Percentiles rank a stretch among this genome's conserved stretches.
phyloP scores from a whole-genome alignment of 2,329 filamentous ascomycete species.

The Fusarium ramigenum region DNA sequence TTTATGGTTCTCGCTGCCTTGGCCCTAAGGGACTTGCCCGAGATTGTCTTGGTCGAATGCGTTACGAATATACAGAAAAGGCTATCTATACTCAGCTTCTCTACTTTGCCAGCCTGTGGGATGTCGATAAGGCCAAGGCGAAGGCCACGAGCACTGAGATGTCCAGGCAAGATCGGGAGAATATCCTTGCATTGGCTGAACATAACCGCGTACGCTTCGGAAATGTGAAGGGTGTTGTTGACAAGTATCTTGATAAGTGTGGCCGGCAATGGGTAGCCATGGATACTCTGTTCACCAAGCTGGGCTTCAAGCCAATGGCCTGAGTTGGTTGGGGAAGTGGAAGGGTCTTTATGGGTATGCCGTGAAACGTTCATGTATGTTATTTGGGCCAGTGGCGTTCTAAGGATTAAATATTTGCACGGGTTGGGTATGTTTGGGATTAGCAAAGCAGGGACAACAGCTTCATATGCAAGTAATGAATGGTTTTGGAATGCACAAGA shows the following conservation, averaged over 20 bases:
- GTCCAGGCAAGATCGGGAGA: slow-evolving; percentile 66
- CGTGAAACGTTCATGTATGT: background rate
- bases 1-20: slow-evolving; percentile 90
- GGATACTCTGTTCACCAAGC: slow-evolving; percentile 82
- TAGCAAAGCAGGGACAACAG: background rate
- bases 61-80: slow-evolving; percentile 87
- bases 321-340: background rate
- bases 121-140: slow-evolving; percentile 81
- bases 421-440: slow-evolving; percentile 1
- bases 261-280: slow-evolving; percentile 93
- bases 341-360: background rate
- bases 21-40: slow-evolving; percentile 85
- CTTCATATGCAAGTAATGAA: background rate
- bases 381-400: slow-evolving; percentile 29
- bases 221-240: slow-evolving; percentile 79
- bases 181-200: slow-evolving; percentile 76
- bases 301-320: slow-evolving; percentile 60
- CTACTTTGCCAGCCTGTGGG: slow-evolving; percentile 86
- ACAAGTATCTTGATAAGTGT: slow-evolving; percentile 87
- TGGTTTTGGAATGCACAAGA: background rate
- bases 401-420: background rate
- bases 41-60: slow-evolving; percentile 88
- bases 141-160: slow-evolving; percentile 59
- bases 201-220: slow-evolving; percentile 84
- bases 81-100: slow-evolving; percentile 94